These are phyloP conservation scores for Entomortierella lignicola DNA, from an alignment of 192 early-diverging fungal species.

Conservation along the genomic window DNA sequence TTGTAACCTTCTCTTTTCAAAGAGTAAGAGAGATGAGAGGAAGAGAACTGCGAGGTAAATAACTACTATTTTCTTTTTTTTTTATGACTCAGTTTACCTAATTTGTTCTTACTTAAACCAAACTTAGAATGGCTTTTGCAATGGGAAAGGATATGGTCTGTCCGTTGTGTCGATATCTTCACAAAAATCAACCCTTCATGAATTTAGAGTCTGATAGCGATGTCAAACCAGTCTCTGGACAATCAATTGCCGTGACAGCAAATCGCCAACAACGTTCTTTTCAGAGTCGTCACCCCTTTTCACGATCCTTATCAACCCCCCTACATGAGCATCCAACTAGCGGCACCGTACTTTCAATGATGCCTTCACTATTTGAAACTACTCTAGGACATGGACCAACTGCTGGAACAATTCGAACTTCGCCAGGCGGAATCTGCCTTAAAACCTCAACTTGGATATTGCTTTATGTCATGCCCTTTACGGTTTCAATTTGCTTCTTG, in stretches of 20 bases:
- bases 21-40: neutral
- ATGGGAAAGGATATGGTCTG: constrained; percentile 52
- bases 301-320: neutral
- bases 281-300: constrained; percentile 4
- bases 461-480: constrained; percentile 43
- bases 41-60: neutral
- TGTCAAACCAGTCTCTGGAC: neutral
- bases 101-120: neutral
- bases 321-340: constrained; percentile 45
- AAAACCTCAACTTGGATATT: constrained; percentile 42
- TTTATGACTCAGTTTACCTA: neutral
- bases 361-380: constrained; percentile 47
- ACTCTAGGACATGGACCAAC: constrained; percentile 26
- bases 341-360: constrained; percentile 45
- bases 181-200: constrained; percentile 53
- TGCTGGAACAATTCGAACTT: constrained; percentile 26
- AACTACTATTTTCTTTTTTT: neutral
- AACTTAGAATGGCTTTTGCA: constrained; percentile 40
- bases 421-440: constrained; percentile 24
- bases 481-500: constrained; percentile 33
- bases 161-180: constrained; percentile 46
- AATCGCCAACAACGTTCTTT: neutral
- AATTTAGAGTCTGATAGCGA: constrained; percentile 17
- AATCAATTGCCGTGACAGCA: neutral
- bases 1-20: neutral